Conservation (phyloP, 1,139 yeast genomes). For the Suhomyces atakaporum region DNA sequence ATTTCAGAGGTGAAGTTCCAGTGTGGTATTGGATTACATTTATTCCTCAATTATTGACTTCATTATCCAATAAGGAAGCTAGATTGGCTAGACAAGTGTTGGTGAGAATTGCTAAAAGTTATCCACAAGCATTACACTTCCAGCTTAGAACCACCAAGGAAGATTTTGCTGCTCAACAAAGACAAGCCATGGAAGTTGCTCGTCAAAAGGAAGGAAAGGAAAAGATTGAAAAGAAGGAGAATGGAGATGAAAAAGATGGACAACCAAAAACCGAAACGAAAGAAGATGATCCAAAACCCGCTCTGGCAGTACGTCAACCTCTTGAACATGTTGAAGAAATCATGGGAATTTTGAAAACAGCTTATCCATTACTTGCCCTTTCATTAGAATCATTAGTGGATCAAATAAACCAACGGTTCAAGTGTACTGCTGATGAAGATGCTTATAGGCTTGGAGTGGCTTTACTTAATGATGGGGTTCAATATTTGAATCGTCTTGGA, state of each 20-base stretch:
- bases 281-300: slow-evolving; percentile 10
- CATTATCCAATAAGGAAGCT: slow-evolving; percentile 90
- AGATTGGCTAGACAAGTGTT: slow-evolving; percentile 82
- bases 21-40: slow-evolving; percentile 99
- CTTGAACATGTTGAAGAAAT: slow-evolving; percentile 96
- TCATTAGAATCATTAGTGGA: slow-evolving; percentile 94
- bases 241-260: slow-evolving; percentile 11
- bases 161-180: slow-evolving; percentile 84
- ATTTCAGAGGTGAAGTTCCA: slow-evolving; percentile 93
- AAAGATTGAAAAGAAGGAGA: slow-evolving; percentile 4
- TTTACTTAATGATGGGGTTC: slow-evolving; percentile 88
- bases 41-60: slow-evolving; percentile 89
- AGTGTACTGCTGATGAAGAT: slow-evolving; percentile 94
- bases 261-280: slow-evolving; percentile 9
- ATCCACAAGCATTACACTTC: slow-evolving; percentile 96
- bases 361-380: slow-evolving; percentile 89
- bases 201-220: slow-evolving; percentile 30
- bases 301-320: slow-evolving; percentile 58
- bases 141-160: slow-evolving; percentile 94
- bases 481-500: slow-evolving; percentile 77
- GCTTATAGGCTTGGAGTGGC: slow-evolving; percentile 94
- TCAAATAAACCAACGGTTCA: slow-evolving; percentile 91
- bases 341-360: slow-evolving; percentile 92
- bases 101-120: slow-evolving; percentile 90
- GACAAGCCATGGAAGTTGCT: slow-evolving; percentile 69